These are phyloP conservation scores for Saccharum hybrid DNA, from an alignment of 202 grass and related monocot genomes.

Conservation along the genomic window DNA sequence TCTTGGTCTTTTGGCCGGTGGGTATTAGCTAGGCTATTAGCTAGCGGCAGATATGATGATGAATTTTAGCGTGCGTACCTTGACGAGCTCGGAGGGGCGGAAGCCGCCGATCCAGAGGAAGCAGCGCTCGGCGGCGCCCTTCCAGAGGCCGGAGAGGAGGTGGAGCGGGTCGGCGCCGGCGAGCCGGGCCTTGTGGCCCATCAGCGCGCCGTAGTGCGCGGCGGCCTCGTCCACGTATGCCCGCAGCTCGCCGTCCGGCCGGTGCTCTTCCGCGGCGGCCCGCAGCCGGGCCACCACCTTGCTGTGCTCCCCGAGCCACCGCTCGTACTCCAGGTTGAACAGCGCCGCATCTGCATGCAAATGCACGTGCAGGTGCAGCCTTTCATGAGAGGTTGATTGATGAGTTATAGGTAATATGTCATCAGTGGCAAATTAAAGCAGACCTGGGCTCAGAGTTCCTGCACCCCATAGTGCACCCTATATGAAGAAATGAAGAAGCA, in stretches of 20 bases:
- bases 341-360: conserved; percentile 51
- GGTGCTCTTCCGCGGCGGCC: conserved; percentile 55
- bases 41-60: too few species aligned
- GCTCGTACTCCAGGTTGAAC: conserved; percentile 69
- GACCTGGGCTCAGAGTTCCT: conserved; percentile 48
- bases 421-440: background rate
- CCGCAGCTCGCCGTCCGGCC: conserved; percentile 55
- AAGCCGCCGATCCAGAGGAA: conserved; percentile 78
- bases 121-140: conserved; percentile 65
- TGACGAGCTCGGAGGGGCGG: conserved; percentile 70
- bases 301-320: conserved; percentile 66
- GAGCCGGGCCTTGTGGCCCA: conserved; percentile 47
- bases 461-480: conserved; percentile 45
- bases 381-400: background rate
- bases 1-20: background rate
- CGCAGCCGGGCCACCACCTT: conserved; percentile 57
- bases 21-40: too few species aligned
- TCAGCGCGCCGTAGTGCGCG: conserved; percentile 58
- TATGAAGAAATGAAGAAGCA: background rate
- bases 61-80: conserved; percentile 35
- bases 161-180: conserved; percentile 68
- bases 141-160: conserved; percentile 72
- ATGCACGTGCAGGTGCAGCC: background rate
- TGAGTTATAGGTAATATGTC: background rate
- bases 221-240: conserved; percentile 48